Base-by-base conservation (phyloP, 169 alveolate genomes). In the Plasmodium gaboni region DNA sequence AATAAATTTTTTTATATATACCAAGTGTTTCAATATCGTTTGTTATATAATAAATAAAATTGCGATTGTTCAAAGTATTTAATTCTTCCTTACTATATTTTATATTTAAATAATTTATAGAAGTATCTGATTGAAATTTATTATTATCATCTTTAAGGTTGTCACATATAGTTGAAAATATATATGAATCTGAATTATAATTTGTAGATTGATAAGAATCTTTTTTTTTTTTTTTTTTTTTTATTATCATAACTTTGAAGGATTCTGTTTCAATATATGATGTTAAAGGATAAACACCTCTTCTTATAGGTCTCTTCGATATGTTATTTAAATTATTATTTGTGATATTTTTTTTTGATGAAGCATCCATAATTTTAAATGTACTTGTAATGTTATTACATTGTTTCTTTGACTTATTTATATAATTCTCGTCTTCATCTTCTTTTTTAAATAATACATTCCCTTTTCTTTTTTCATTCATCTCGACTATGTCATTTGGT, bases 1-100 rank as follows among this genome's bases (percentile, higher is more conserved):
- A 86, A 65, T 86, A 86, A 12, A 72, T 86, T 44, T 73, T 86
- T 60, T 71, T 86, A 53, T 26, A 86, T 19, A 55, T 70, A 38
- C 72, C 59, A 32, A 86, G 60, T 71, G 59, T 44, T 44, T 72
- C 46, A 42, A 86, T 69, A 71, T 85, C 87, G 22, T 86, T 51
- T 4, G 87, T 60, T 61, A 86, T 70, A 60, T 86, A 46, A 50
- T 60, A 86, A 12, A 72, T 72, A 7, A 86, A 48, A 24, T 86
- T 86, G 44, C 24, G 22, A 10, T 42, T 50, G 28, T 65, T 57
- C 42, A 86, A 22, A 42, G 46, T 53, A 8, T 65, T 74, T 50
- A 86, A 13, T 57, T 70, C 70, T 8, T 65, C 87, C 10, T 59
- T 60, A 10, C 50, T 70, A 53, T 86, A 53, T 61, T 86, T 86